These are phyloP conservation scores for Trypanosoma melophagium DNA, from an alignment of 208 protist genomes.

Conservation along the genomic window DNA sequence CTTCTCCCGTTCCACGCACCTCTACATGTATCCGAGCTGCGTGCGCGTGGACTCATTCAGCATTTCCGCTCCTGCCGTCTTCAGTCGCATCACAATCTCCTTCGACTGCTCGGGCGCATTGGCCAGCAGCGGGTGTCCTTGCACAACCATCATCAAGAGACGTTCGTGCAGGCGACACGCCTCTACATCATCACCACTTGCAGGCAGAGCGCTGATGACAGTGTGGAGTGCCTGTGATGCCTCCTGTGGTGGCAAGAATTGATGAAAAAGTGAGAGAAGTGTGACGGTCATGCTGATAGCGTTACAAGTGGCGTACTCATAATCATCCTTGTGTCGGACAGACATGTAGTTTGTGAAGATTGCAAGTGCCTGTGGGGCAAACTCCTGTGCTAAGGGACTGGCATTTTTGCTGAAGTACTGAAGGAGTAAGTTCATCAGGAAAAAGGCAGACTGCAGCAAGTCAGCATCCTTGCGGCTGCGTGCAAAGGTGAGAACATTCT, in stretches of 20 bases:
- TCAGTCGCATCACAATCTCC: slow-evolving; percentile 45
- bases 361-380: slow-evolving; percentile 44
- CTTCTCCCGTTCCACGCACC: not conserved
- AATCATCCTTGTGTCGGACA: slow-evolving; percentile 26
- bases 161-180: slow-evolving; percentile 70
- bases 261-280: slow-evolving; percentile 57
- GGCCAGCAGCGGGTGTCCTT: slow-evolving; percentile 48
- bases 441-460: slow-evolving; percentile 72
- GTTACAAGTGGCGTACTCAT: slow-evolving; percentile 69
- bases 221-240: slow-evolving; percentile 37
- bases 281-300: slow-evolving; percentile 60
- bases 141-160: slow-evolving; percentile 60
- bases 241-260: slow-evolving; percentile 22
- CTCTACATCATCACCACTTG: slow-evolving; percentile 72
- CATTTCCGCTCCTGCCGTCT: slow-evolving; percentile 33
- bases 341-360: slow-evolving; percentile 49
- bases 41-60: slow-evolving; percentile 57
- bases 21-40: slow-evolving; percentile 59
- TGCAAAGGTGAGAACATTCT: slow-evolving; percentile 50
- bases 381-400: slow-evolving; percentile 27
- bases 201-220: slow-evolving; percentile 57
- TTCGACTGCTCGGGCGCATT: slow-evolving; percentile 21
- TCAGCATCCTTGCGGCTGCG: slow-evolving; percentile 42
- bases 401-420: slow-evolving; percentile 50
- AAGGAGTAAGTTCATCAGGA: slow-evolving; percentile 70